Evolutionary conservation across 306 rosid species (phyloP), one percentile per base, ranked within the genome.

Genomic region (Coriaria nepalensis): DNA sequence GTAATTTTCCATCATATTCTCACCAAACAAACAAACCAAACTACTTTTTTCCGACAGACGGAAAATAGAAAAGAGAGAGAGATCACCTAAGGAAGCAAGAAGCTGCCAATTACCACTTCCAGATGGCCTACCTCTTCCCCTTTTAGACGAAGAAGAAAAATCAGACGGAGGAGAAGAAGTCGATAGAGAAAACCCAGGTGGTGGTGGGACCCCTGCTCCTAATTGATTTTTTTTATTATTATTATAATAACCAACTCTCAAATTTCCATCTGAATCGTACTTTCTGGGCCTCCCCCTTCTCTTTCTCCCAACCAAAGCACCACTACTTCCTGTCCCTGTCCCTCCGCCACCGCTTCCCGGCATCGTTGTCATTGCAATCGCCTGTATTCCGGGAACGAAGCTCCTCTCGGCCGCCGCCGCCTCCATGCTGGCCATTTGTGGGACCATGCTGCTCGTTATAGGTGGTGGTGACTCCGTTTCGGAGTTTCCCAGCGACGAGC

Each of bases 201-300:
- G 66, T 2, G 66, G 8, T 12, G 66, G 8, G 42, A 63, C 64
- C 53, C 55, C 57, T 55, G 29, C 37, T 36, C 29, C 29, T 20
- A 20, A 20, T 20, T 20, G 29, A 1, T 20, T 1, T 20, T 20
- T 1, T 20, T 20, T 20, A 20, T 20, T 20, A 20, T 20, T 20
- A 20, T 20, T 20, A 20, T 47, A 47, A 50, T 67, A 70, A 13
- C 57, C 45, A 39, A 50, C 2, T 12, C 68, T 72, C 45, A 78
- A 57, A 64, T 79, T 87, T 61, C 93, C 83, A 20, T 78, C 80
- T 12, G 85, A 53, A 8, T 83, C 93, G 45, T 87, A 83, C 63
- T 87, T 83, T 59, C 94, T 83, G 0, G 94, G 94, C 55, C 87
- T 77, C 39, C 94, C 96, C 64, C 93, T 78, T 49, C 78, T 87